Conservation (phyloP, 2,329 filamentous ascomycete genomes). For the Aureobasidium sp. region DNA sequence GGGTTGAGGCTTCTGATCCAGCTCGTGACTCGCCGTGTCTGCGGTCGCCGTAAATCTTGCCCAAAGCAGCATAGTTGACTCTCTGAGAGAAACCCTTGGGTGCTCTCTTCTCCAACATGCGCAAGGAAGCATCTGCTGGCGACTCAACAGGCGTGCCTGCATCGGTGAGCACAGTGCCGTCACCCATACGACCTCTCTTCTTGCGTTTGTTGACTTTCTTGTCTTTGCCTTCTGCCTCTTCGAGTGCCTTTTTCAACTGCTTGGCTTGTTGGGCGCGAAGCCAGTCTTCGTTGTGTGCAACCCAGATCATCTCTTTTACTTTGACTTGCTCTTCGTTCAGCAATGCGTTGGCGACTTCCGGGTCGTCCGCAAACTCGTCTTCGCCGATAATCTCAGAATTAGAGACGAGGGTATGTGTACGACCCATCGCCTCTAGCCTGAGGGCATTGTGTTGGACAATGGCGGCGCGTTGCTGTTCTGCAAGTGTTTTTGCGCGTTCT, state of each 20-base stretch:
- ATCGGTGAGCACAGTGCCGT: constrained; percentile 43
- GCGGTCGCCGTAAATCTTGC: constrained; percentile 39
- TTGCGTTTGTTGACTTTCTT: constrained; percentile 46
- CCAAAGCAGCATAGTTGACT: constrained; percentile 53
- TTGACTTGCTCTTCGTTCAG: constrained; percentile 77
- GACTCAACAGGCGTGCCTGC: constrained; percentile 41
- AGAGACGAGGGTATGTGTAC: constrained; percentile 36
- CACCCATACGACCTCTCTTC: constrained; percentile 45
- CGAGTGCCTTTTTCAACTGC: constrained; percentile 75
- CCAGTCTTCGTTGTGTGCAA: constrained; percentile 95
- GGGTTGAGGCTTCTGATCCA: constrained; percentile 19
- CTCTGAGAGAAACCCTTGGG: constrained; percentile 44
- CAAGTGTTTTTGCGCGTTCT: constrained; percentile 31
- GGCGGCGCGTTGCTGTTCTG: constrained; percentile 32
- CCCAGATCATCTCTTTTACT: constrained; percentile 93
- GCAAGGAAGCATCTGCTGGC: constrained; percentile 48
- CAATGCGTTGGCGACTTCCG: constrained; percentile 84
- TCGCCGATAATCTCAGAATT: constrained; percentile 70
- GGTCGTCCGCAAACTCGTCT: constrained; percentile 89
- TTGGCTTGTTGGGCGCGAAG: constrained; percentile 89
- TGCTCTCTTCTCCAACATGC: constrained; percentile 52
- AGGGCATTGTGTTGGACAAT: constrained; percentile 54
- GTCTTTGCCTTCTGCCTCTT: constrained; percentile 53
- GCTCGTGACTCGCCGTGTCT: constrained; percentile 20
- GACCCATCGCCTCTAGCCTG: constrained; percentile 51